These are phyloP conservation scores for Arabidopsis arenosa DNA, from an alignment of 345 rosid species.

Conservation along the genomic window DNA sequence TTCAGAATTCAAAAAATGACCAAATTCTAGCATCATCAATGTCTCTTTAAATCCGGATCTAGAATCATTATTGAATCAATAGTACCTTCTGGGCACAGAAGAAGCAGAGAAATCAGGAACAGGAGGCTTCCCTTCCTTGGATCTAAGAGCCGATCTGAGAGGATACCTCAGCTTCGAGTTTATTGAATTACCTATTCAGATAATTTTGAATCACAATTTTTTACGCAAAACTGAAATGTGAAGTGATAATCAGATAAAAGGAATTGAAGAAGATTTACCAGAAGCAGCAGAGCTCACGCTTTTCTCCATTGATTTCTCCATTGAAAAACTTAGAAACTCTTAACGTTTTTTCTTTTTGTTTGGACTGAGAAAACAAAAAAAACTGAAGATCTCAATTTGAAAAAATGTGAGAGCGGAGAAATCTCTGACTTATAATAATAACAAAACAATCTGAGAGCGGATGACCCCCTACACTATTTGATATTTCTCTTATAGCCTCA, in stretches of 20 bases:
- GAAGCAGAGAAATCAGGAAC: constrained; percentile 50
- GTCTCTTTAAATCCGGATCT: constrained; percentile 10
- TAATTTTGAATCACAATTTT: background rate
- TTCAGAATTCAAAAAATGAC: background rate
- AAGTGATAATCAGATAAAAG: constrained; percentile 2
- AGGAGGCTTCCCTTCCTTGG: constrained; percentile 65
- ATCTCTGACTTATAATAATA: constrained; percentile 29
- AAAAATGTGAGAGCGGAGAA: constrained; percentile 34
- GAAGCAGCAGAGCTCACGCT: constrained; percentile 48
- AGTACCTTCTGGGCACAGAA: constrained; percentile 43
- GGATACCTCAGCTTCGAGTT: constrained; percentile 78
- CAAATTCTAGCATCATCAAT: background rate
- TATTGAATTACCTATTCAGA: constrained; percentile 47
- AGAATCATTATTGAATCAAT: background rate
- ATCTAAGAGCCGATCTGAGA: constrained; percentile 74
- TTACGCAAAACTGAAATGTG: background rate
- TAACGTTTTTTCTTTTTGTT: background rate
- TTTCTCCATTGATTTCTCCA: constrained; percentile 53
- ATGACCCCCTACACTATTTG: constrained; percentile 13
- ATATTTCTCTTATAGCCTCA: background rate
- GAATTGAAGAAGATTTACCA: constrained; percentile 45
- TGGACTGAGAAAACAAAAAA: constrained; percentile 4
- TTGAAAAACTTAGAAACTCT: constrained; percentile 28
- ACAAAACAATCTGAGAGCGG: background rate
- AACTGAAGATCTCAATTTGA: constrained; percentile 30